Percentiles rank a stretch among this genome's conserved stretches.
phyloP scores from a whole-genome alignment of 2,329 filamentous ascomycete genomes.

The Seiridium unicorne region DNA sequence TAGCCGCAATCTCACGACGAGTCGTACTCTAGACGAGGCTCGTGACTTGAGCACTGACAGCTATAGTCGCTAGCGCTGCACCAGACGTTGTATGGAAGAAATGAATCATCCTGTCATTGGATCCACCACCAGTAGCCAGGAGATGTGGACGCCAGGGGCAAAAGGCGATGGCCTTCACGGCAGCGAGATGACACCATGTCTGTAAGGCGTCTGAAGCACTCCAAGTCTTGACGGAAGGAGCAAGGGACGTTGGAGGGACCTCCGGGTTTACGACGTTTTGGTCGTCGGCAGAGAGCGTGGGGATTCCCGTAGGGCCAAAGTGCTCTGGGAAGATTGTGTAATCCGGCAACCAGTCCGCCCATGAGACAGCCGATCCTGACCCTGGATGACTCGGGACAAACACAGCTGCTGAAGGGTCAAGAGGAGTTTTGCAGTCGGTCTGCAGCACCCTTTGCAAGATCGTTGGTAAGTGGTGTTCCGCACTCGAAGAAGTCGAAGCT shows the following conservation, averaged over 20 bases:
- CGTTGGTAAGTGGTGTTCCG: not conserved
- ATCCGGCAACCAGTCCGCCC: not conserved
- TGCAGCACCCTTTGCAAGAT: not conserved
- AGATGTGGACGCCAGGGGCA: constrained; percentile 90
- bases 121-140: constrained; percentile 87
- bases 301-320: not conserved
- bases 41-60: constrained; percentile 90
- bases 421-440: not conserved
- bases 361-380: not conserved
- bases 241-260: not conserved
- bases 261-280: not conserved
- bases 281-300: not conserved
- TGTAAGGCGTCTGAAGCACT: constrained; percentile 62
- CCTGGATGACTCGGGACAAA: not conserved
- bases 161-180: constrained; percentile 95
- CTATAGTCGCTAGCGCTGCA: constrained; percentile 82
- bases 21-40: constrained; percentile 87
- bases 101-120: constrained; percentile 92
- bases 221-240: constrained; percentile 41
- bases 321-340: not conserved
- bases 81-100: constrained; percentile 90
- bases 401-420: not conserved
- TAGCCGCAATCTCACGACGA: constrained; percentile 83
- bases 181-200: constrained; percentile 76
- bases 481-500: not conserved